These are phyloP conservation scores for Thelephora terrestris DNA, from an alignment of 1,284 basidiomycete genomes.

Conservation along the genomic window DNA sequence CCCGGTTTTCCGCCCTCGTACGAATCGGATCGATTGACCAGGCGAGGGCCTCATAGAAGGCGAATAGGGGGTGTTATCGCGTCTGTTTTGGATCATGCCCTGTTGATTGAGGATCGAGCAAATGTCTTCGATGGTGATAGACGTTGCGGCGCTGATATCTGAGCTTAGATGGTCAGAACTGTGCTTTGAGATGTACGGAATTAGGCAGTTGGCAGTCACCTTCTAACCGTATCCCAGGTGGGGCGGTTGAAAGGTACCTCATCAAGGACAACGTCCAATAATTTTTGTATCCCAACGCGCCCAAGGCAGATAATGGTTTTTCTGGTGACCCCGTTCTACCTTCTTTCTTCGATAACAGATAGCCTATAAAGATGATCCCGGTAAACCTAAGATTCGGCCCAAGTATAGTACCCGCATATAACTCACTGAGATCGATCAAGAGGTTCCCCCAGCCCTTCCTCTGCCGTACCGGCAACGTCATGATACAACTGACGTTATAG, in stretches of 20 bases:
- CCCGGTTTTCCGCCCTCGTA: constrained; percentile 60
- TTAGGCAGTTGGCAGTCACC: constrained; percentile 33
- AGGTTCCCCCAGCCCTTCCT: constrained; percentile 92
- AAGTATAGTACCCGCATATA: constrained; percentile 2
- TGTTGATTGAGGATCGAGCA: constrained; percentile 70
- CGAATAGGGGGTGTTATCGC: constrained; percentile 38
- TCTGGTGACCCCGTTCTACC: constrained; percentile 82
- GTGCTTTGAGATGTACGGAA: constrained; percentile 7
- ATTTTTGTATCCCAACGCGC: constrained; percentile 85
- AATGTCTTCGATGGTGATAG: constrained; percentile 89
- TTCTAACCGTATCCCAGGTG: constrained; percentile 59
- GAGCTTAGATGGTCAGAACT: constrained; percentile 9
- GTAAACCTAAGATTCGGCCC: constrained; percentile 1
- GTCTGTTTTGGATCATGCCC: constrained; percentile 59
- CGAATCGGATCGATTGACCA: constrained; percentile 63
- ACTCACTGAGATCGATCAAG: constrained; percentile 93
- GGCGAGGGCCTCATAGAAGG: constrained; percentile 47
- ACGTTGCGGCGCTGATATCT: constrained; percentile 84
- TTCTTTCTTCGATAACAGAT: constrained; percentile 94
- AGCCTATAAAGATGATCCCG: constrained; percentile 47
- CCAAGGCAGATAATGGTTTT: constrained; percentile 85
- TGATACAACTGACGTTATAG: constrained; percentile 98
- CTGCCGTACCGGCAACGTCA: constrained; percentile 95
- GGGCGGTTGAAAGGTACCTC: constrained; percentile 60
- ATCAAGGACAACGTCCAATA: constrained; percentile 95